phyloP scores from a whole-genome alignment of 148 eudicot genomes.

The Fallopia convolvulus region DNA sequence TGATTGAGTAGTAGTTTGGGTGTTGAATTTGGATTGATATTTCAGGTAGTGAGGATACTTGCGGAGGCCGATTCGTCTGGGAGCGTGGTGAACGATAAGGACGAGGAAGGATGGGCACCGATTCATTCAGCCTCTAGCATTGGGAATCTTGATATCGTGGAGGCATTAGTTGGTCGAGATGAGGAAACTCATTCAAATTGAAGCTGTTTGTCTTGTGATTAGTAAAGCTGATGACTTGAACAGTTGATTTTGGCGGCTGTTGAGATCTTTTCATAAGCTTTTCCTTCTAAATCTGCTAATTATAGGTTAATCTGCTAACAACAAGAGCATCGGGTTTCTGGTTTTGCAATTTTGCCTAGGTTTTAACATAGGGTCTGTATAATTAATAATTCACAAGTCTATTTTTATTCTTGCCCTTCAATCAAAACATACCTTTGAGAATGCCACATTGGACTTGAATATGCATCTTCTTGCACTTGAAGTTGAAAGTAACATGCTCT shows the following conservation, averaged over 20 bases:
- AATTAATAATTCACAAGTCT: neutral
- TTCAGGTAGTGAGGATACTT: constrained; percentile 67
- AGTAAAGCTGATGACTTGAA: neutral
- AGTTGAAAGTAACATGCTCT: neutral
- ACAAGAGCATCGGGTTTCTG: neutral
- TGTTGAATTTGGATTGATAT: constrained; percentile 1
- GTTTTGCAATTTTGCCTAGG: neutral
- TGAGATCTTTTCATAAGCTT: neutral
- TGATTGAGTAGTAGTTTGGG: neutral
- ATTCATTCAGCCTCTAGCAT: constrained; percentile 88
- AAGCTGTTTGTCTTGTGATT: neutral
- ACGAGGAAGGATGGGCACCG: constrained; percentile 99
- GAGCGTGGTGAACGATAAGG: constrained; percentile 54
- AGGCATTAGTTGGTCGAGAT: constrained; percentile 57
- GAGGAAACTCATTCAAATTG: constrained; percentile 4
- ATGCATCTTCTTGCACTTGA: neutral
- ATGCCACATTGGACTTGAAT: neutral
- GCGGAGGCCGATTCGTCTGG: constrained; percentile 52
- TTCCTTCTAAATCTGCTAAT: neutral
- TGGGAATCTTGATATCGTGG: constrained; percentile 63
- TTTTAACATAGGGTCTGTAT: neutral
- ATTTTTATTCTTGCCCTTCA: neutral
- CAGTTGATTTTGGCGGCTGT: neutral
- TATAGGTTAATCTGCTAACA: neutral
- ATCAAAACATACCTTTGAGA: neutral